A percentile compares a stretch with the other conserved stretches of the same genome.
These are phyloP conservation scores for Rubroboletus pulcherrimus DNA, from an alignment of 768 basidiomycete species.

Conservation along the genomic window DNA sequence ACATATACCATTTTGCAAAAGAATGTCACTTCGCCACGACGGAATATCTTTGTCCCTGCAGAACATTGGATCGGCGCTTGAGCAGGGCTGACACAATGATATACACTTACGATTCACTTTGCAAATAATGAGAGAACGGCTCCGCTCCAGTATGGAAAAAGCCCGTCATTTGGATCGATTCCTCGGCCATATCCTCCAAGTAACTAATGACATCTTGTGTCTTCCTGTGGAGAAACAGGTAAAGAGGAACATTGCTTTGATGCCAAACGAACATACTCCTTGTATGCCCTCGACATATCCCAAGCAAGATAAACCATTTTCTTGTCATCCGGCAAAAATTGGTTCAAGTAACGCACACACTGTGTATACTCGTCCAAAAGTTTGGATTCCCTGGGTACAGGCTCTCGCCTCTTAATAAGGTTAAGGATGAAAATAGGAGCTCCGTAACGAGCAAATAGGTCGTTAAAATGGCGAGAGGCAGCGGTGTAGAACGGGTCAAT, in stretches of 20 bases:
- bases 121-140: slow-evolving; percentile 68
- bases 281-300: slow-evolving; percentile 95
- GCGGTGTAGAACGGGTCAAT: slow-evolving; percentile 95
- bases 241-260: background rate
- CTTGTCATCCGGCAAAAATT: slow-evolving; percentile 83
- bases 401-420: slow-evolving; percentile 83
- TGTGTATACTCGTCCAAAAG: slow-evolving; percentile 87
- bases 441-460: slow-evolving; percentile 86
- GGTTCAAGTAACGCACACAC: slow-evolving; percentile 90
- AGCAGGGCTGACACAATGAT: background rate
- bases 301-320: slow-evolving; percentile 91
- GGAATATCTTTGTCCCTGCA: slow-evolving; percentile 30
- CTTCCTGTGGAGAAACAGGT: slow-evolving; percentile 49
- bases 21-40: slow-evolving; percentile 61
- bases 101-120: slow-evolving; percentile 36
- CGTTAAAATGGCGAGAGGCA: slow-evolving; percentile 89
- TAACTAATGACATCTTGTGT: slow-evolving; percentile 95
- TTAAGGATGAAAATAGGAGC: slow-evolving; percentile 88
- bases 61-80: background rate
- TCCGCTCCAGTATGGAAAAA: slow-evolving; percentile 96
- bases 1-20: slow-evolving; percentile 88
- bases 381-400: slow-evolving; percentile 83
- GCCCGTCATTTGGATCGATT: slow-evolving; percentile 83
- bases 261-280: slow-evolving; percentile 57
- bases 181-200: slow-evolving; percentile 91